Conservation (phyloP, 2,329 filamentous ascomycete species). For the Plenodomus biglobosus region DNA sequence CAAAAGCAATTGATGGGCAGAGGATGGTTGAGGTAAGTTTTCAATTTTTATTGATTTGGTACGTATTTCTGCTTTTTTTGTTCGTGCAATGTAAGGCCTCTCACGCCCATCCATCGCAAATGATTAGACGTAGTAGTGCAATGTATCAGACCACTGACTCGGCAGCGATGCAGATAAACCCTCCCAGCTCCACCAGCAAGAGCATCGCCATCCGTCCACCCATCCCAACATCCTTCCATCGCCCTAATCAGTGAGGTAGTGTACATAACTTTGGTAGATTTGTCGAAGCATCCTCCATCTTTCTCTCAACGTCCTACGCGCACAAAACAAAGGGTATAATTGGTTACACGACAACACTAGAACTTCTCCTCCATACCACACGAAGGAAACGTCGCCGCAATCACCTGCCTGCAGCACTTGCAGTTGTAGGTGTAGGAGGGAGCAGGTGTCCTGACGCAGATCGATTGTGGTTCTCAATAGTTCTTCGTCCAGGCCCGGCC, state of each 20-base stretch:
- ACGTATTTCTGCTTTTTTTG: background rate
- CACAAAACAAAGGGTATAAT: constrained; percentile 40
- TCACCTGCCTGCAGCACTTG: constrained; percentile 17
- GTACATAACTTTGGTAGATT: constrained; percentile 31
- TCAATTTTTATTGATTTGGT: constrained; percentile 13
- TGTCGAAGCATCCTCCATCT: constrained; percentile 7
- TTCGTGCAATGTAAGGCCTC: background rate
- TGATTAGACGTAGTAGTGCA: background rate
- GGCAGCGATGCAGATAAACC: background rate
- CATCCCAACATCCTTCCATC: background rate
- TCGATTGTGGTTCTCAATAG: constrained; percentile 42
- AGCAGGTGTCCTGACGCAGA: constrained; percentile 41
- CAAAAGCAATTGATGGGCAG: background rate
- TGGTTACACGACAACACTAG: constrained; percentile 24
- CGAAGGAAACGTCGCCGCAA: constrained; percentile 7
- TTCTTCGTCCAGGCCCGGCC: constrained; percentile 25
- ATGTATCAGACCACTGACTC: background rate
- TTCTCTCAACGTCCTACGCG: constrained; percentile 12
- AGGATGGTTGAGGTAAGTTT: constrained; percentile 20
- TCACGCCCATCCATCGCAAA: constrained; percentile 1
- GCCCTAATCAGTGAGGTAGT: constrained; percentile 11
- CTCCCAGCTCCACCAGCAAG: background rate
- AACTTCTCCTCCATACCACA: constrained; percentile 20
- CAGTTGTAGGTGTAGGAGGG: constrained; percentile 34
- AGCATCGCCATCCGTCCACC: constrained; percentile 8